Percentiles rank a stretch among this genome's conserved stretches.
phyloP scores from a whole-genome alignment of 2,329 filamentous ascomycete genomes.

The Scopulariopsis brevicaulis region DNA sequence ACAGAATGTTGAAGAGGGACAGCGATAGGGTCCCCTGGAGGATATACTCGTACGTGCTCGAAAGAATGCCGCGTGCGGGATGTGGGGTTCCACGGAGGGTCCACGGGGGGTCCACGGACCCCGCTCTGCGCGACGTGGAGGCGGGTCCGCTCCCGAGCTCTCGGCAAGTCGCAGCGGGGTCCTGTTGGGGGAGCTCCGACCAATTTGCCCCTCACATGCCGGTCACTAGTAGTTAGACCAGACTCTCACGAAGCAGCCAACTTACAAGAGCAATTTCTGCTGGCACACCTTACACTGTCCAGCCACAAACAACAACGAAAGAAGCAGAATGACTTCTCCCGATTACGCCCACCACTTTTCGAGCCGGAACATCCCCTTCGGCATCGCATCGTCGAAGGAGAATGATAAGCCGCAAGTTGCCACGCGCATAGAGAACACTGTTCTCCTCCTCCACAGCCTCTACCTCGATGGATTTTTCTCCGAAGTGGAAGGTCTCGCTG shows the following conservation, averaged over 20 bases:
- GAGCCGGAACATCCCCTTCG: conserved; percentile 63
- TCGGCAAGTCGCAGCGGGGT: conserved; percentile 25
- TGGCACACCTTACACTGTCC: background rate
- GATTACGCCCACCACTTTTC: conserved; percentile 38
- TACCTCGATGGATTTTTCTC: conserved; percentile 38
- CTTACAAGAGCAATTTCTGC: background rate
- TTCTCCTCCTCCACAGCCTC: conserved; percentile 58
- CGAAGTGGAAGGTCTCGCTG: background rate
- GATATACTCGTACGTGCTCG: no score
- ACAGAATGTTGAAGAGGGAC: background rate
- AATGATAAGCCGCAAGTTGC: conserved; percentile 45
- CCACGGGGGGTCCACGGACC: conserved; percentile 12
- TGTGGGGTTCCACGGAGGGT: conserved; percentile 28
- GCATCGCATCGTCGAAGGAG: conserved; percentile 52
- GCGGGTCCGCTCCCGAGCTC: conserved; percentile 37
- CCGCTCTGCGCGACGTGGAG: conserved; percentile 38
- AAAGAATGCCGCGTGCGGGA: conserved; percentile 22
- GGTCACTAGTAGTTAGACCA: no score
- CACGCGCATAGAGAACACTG: conserved; percentile 8
- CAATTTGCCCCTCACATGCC: no score
- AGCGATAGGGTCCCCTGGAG: no score
- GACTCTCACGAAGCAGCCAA: no score
- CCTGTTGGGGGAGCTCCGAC: conserved; percentile 11
- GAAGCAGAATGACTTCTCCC: background rate
- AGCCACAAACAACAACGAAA: background rate